These are phyloP conservation scores for Trematosphaeria pertusa DNA, from an alignment of 2,329 filamentous ascomycete genomes.

Conservation along the genomic window DNA sequence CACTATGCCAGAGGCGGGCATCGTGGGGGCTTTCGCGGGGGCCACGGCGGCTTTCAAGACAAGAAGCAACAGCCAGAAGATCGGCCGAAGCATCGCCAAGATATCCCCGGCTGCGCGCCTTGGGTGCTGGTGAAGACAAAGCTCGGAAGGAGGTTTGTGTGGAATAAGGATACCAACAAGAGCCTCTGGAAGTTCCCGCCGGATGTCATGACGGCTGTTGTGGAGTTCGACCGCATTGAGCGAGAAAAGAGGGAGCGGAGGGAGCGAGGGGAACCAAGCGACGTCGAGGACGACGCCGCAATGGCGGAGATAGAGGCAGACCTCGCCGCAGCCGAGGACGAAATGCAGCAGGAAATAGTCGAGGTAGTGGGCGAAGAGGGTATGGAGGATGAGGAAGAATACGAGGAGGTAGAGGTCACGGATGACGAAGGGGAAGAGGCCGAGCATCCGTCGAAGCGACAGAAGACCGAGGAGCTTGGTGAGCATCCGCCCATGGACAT, in stretches of 20 bases:
- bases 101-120: conserved; percentile 80
- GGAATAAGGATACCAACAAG: conserved; percentile 83
- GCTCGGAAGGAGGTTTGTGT: conserved; percentile 85
- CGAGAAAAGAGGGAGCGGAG: conserved; percentile 67
- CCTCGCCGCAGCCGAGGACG: conserved; percentile 37
- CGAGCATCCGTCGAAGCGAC: conserved; percentile 58
- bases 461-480: conserved; percentile 53
- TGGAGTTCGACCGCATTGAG: conserved; percentile 74
- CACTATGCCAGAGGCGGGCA: conserved; percentile 45
- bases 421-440: conserved; percentile 60
- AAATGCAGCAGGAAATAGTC: conserved; percentile 36
- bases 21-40: conserved; percentile 48
- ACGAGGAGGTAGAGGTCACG: conserved; percentile 78
- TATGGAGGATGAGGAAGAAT: conserved; percentile 70
- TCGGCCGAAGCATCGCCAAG: conserved; percentile 78
- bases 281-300: conserved; percentile 41
- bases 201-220: conserved; percentile 77
- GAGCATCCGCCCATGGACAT: conserved; percentile 72
- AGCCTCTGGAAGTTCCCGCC: conserved; percentile 96
- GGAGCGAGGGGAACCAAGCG: conserved; percentile 54
- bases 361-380: conserved; percentile 48
- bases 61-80: conserved; percentile 75
- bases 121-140: conserved; percentile 96
- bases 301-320: conserved; percentile 44
- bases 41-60: conserved; percentile 63